phyloP scores from a whole-genome alignment of 2,329 filamentous ascomycete genomes.

The Emmonsiellopsis sp. region DNA sequence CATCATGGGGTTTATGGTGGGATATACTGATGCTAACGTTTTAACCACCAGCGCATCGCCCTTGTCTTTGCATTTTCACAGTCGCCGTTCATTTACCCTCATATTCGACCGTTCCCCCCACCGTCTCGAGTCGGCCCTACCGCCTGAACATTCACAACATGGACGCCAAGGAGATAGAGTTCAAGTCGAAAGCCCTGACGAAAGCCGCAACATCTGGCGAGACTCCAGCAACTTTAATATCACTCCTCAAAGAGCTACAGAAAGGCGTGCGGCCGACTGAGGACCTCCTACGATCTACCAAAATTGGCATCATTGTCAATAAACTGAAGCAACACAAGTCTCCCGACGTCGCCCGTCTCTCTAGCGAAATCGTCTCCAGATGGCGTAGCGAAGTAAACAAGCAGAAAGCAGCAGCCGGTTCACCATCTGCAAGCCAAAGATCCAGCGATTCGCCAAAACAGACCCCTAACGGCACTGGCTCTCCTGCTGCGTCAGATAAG shows the following conservation, averaged over 20 bases:
- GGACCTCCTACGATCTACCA: constrained; percentile 82
- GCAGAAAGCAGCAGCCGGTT: constrained; percentile 31
- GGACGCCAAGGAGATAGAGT: constrained; percentile 73
- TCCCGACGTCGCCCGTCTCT: constrained; percentile 59
- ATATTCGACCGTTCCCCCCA: background rate
- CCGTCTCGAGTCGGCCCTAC: background rate
- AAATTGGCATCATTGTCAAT: constrained; percentile 81
- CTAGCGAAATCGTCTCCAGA: constrained; percentile 74
- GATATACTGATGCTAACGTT: too few relatives aligned
- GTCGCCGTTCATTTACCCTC: background rate
- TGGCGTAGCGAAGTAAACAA: constrained; percentile 40
- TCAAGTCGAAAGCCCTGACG: constrained; percentile 66
- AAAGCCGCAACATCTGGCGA: constrained; percentile 72
- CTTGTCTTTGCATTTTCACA: background rate
- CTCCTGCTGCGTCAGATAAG: constrained; percentile 40
- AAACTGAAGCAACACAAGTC: constrained; percentile 77
- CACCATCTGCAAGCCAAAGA: constrained; percentile 29
- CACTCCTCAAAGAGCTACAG: constrained; percentile 69
- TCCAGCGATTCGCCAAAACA: constrained; percentile 35
- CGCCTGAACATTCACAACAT: constrained; percentile 37
- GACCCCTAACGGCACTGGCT: constrained; percentile 45
- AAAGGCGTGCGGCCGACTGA: constrained; percentile 76
- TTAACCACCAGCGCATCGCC: background rate
- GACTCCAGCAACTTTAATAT: constrained; percentile 60
- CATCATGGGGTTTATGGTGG: too few relatives aligned